phyloP scores from a whole-genome alignment of 2,329 filamentous ascomycete species.

The Graphiopsis chlorocephala region DNA sequence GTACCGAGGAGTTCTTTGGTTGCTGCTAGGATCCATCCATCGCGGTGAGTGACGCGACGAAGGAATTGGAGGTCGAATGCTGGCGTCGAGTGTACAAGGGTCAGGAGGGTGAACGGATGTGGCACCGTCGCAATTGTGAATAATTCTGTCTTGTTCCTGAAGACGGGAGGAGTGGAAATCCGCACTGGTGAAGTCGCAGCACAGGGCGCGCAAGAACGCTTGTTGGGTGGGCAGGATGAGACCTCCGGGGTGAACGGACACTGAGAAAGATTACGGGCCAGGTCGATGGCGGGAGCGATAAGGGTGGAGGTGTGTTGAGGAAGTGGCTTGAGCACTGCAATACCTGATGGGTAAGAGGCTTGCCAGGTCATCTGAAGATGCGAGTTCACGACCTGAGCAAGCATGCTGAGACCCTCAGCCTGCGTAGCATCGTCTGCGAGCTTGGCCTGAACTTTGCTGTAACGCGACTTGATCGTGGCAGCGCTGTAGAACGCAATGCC shows the following conservation, averaged over 20 bases:
- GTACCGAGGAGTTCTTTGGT: conserved; percentile 68
- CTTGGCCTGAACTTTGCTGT: conserved; percentile 64
- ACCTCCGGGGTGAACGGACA: conserved; percentile 74
- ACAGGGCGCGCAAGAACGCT: conserved; percentile 71
- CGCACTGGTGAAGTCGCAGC: conserved; percentile 61
- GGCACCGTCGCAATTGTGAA: conserved; percentile 87
- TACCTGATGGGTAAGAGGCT: conserved; percentile 70
- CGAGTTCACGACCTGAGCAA: conserved; percentile 75
- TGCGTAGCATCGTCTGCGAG: conserved; percentile 53
- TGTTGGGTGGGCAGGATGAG: conserved; percentile 79
- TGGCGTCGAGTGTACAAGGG: conserved; percentile 57
- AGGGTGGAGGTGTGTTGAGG: conserved; percentile 72
- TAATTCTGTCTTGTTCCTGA: conserved; percentile 66
- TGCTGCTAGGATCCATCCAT: conserved; percentile 72
- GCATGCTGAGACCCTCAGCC: conserved; percentile 57
- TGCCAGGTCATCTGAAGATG: conserved; percentile 88
- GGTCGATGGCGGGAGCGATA: conserved; percentile 64
- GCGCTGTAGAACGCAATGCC: conserved; percentile 77
- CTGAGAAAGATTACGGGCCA: conserved; percentile 71
- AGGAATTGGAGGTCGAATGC: conserved; percentile 43
- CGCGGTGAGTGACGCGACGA: conserved; percentile 64
- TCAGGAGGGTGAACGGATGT: conserved; percentile 81
- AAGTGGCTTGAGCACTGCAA: conserved; percentile 77
- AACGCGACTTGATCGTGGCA: conserved; percentile 61
- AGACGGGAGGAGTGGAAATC: conserved; percentile 64